Evolutionary conservation across 1,284 basidiomycete genomes (phyloP), one percentile per base, ranked within the genome.

Genomic region (Bjerkandera adusta): DNA sequence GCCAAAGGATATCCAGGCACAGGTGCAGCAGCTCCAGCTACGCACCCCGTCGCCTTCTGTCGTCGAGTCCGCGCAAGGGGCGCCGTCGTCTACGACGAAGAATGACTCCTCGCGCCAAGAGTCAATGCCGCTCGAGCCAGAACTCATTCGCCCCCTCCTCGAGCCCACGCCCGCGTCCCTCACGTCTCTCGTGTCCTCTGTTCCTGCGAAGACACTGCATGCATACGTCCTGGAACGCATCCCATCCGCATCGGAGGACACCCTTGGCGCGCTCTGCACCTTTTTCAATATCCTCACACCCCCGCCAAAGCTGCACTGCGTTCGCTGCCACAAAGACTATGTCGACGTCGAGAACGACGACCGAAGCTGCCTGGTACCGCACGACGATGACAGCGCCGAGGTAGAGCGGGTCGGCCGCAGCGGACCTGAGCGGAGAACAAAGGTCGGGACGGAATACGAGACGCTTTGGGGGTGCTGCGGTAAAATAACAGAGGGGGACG

Each of bases 381-480:
- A 78, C 44, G 77, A 78, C 54, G 76, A 78, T 56, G 76, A 79
- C 35, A 78, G 75, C 42, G 70, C 77, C 4, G 58, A 76, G 43
- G 75, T 79, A 24, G 72, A 73, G 47, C 68, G 72, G 36, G 60
- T 74, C 22, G 68, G 69, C 11, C 51, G 58, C 18, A 50, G 46
- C 15, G 55, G 56, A 15, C 48, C 45, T 34, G 55, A 48, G 18
- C 47, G 58, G 15, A 44, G 45, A 29, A 57, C 57, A 1, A 51
- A 50, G 5, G 56, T 55, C 8, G 66, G 65, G 4, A 61, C 66
- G 10, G 68, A 62, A 25, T 74, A 74, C 50, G 75, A 80, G 61
- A 79, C 76, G 0, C 65, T 81, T 1, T 89, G 79, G 76, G 77
- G 75, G 3, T 89, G 86, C 63, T 89, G 86, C 60, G 83, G 77